Conservation (phyloP, 331 rosid genomes). For the Arachis monticola region DNA sequence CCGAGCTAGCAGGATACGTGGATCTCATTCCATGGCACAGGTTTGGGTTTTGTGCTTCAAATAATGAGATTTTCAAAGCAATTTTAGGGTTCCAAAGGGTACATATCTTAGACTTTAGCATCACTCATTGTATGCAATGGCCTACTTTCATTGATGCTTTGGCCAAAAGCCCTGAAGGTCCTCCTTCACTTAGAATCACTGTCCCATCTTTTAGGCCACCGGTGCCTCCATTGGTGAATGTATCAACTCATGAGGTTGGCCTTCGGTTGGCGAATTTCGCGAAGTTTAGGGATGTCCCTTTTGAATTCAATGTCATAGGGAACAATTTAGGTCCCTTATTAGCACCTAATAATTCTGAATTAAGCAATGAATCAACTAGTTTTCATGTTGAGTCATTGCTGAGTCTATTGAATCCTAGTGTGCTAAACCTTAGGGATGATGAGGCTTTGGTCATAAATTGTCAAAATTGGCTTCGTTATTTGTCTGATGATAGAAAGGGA, state of each 20-base stretch:
- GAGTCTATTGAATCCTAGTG: conserved; percentile 57
- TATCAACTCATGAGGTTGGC: conserved; percentile 76
- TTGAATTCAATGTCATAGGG: conserved; percentile 75
- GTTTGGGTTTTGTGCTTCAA: conserved; percentile 87
- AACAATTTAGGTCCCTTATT: conserved; percentile 30
- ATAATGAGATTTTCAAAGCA: conserved; percentile 74
- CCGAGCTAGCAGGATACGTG: conserved; percentile 91
- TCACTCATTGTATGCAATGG: conserved; percentile 96
- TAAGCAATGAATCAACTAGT: conserved; percentile 41
- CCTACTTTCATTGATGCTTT: conserved; percentile 87
- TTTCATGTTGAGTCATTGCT: conserved; percentile 61
- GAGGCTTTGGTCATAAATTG: conserved; percentile 91
- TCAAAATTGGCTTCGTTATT: conserved; percentile 82
- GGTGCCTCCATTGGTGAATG: conserved; percentile 80
- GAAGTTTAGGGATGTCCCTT: conserved; percentile 70
- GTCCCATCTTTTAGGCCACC: conserved; percentile 78
- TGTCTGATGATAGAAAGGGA: conserved; percentile 54
- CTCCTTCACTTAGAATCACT: conserved; percentile 77
- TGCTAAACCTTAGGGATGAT: conserved; percentile 65
- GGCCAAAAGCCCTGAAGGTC: conserved; percentile 80
- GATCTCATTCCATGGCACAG: conserved; percentile 96
- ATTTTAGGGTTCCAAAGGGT: conserved; percentile 64
- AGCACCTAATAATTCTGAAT: conserved; percentile 11
- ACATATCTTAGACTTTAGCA: conserved; percentile 86
- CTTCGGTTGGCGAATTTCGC: conserved; percentile 79